Base-by-base conservation (phyloP, 805 yeast genomes). In the Candida morakotiae region DNA sequence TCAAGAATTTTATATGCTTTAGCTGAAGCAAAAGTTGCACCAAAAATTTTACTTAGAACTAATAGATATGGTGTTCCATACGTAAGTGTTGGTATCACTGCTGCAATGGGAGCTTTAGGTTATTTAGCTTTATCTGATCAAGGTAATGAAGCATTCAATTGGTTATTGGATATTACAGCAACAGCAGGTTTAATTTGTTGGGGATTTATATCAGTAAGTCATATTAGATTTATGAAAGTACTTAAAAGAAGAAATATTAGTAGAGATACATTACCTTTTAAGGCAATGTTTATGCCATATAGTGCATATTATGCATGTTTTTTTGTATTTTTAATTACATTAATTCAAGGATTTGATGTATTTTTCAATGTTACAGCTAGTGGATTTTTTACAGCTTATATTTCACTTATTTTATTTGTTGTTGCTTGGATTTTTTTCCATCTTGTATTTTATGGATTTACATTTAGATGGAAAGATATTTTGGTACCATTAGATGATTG, bases 101-200 rank as follows among this genome's bases (percentile, higher is more conserved):
- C 86, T 2, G 48, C 67, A 2, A 76, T 82, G 51, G 91, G 89
- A 32, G 64, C 77, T 17, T 60, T 83, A 39, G 87, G 80, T 2
- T 81, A 73, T 64, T 60, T 83, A 61, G 76, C 76, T 14, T 62
- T 62, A 28, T 70, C 81, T 5, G 56, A 62, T 15, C 64, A 72
- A 39, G 83, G 83, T 40, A 53, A 56, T 28, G 67, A 71, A 3
- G 88, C 80, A 21, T 83, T 83, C 63, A 64, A 73, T 52, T 83
- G 89, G 89, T 67, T 83, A 41, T 62, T 82, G 47, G 82, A 81
- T 56, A 81, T 83, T 48, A 75, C 86, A n/a, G 84, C 85, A 20
- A 81, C 82, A 34, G 81, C 88, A 9, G 89, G 89, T 41, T 69
- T 83, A 46, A 79, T 82, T 47, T 72, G 85, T 13, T 81, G 89